Conservation (phyloP, 2,329 filamentous ascomycete genomes). For the Fusarium odoratissimum region DNA sequence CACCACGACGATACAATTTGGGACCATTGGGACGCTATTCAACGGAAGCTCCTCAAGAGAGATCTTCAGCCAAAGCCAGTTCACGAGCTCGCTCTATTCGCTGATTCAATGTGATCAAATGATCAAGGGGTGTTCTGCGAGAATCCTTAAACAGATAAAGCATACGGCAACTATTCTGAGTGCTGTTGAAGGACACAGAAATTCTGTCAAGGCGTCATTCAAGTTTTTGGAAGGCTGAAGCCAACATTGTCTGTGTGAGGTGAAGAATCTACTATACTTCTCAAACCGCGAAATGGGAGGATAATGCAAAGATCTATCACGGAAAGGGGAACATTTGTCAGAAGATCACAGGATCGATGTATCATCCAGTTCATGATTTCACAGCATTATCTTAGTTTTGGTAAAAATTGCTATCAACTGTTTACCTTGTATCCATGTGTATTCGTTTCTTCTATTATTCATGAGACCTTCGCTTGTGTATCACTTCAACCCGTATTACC, state of each 20-base stretch:
- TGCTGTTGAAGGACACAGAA: background rate
- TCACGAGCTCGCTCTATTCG: background rate
- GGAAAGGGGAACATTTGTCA: background rate
- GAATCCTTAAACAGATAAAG: too few species aligned
- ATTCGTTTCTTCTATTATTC: background rate
- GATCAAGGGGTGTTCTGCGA: background rate
- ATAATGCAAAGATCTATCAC: background rate
- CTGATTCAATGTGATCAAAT: background rate
- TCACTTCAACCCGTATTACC: background rate
- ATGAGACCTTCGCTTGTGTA: background rate
- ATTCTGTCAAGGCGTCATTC: background rate
- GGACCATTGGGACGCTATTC: background rate
- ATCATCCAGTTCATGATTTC: background rate
- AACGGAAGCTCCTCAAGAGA: background rate
- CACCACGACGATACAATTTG: background rate
- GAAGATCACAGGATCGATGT: background rate
- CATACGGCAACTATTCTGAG: background rate
- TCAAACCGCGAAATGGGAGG: background rate
- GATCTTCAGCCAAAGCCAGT: background rate
- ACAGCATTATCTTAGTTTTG: constrained; percentile 4
- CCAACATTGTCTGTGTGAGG: background rate
- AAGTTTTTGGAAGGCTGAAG: constrained; percentile 14
- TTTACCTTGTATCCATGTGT: background rate
- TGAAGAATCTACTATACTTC: background rate
- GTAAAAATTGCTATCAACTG: constrained; percentile 16